Conservation (phyloP, 2,329 filamentous ascomycete genomes). For the Fusarium sp. region DNA sequence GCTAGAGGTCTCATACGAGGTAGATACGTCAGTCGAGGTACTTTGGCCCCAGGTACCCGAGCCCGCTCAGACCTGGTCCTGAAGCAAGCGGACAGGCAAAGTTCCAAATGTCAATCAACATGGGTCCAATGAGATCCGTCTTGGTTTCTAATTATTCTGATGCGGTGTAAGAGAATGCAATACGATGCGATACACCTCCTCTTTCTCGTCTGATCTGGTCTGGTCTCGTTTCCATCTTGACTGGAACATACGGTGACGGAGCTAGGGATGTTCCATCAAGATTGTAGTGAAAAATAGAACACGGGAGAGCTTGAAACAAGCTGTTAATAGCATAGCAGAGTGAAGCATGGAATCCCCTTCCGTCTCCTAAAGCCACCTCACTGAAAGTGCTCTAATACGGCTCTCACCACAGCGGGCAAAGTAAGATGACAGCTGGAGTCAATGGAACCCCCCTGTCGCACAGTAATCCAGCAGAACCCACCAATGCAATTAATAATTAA, state of each 20-base stretch:
- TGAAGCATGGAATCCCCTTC: constrained; percentile 30
- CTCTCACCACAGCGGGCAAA: neutral
- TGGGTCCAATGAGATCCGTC: neutral
- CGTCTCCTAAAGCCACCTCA: no score
- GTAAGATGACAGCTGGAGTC: neutral
- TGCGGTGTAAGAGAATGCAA: constrained; percentile 38
- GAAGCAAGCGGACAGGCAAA: constrained; percentile 32
- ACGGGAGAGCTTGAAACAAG: constrained; percentile 47
- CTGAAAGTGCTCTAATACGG: neutral
- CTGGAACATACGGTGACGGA: constrained; percentile 35
- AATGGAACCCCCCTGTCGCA: constrained; percentile 39
- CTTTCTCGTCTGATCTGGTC: constrained; percentile 5
- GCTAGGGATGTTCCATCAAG: neutral
- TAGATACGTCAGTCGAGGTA: constrained; percentile 49
- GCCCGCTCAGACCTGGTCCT: constrained; percentile 37
- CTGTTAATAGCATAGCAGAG: constrained; percentile 21
- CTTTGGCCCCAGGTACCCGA: constrained; percentile 40
- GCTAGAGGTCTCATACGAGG: constrained; percentile 42
- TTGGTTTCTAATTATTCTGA: constrained; percentile 23
- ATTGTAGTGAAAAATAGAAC: constrained; percentile 25
- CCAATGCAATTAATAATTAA: constrained; percentile 20
- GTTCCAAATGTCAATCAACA: neutral
- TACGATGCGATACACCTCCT: constrained; percentile 12
- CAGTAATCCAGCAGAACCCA: constrained; percentile 37
- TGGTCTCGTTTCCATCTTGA: constrained; percentile 11